Base-by-base conservation (phyloP, 306 rosid species). In the Citrullus mucosospermus region DNA sequence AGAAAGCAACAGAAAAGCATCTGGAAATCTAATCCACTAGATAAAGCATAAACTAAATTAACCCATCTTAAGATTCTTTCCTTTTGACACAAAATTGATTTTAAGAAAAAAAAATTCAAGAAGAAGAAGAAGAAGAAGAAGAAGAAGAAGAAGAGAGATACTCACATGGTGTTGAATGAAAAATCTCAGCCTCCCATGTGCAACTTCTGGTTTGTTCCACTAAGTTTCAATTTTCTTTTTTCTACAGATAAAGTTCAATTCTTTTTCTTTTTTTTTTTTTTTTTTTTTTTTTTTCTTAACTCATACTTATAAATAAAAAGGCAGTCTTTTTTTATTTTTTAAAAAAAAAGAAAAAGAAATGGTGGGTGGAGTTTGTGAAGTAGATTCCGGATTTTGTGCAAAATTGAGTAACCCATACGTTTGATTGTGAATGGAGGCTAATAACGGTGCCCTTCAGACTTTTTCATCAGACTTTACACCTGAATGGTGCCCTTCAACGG, bases 1-100 rank as follows among this genome's bases (percentile, higher is more conserved):
- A 83, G 53, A 85, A 85, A 84, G 90, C 96, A 92, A 88, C 98
- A 95, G 78, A 90, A 61, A 88, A 92, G 79, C 95, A 92, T 94
- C 95, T 88, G 96, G 86, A 59, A 30, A 28, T 81, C 81, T n/a
- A 34, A 36, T 75, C 66, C 34, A 75, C 7, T 12, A 62, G 28
- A 58, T 22, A 1, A 60, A 60, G 16, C 6, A 28, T 2, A 30
- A 8, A 63, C 6, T 1, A 39, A 39, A 34, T 30, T 0, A 32
- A 62, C 8, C 69, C 38, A 14, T 15, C 12, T 6, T 12, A 17
- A 34, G 70, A 63, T 63, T 63, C 46, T 17, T 63, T 36, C 8
- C 12, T 63, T 63, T 15, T 7, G 12, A 16, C 1, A 32, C 20
- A 62, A 32, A 63, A 28, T 4, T 60, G 32, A 58, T 17, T 46